Evolutionary conservation across 75 land plant genomes (phyloP), one percentile per base, ranked within the genome.

Genomic region (Sequoia sempervirens): DNA sequence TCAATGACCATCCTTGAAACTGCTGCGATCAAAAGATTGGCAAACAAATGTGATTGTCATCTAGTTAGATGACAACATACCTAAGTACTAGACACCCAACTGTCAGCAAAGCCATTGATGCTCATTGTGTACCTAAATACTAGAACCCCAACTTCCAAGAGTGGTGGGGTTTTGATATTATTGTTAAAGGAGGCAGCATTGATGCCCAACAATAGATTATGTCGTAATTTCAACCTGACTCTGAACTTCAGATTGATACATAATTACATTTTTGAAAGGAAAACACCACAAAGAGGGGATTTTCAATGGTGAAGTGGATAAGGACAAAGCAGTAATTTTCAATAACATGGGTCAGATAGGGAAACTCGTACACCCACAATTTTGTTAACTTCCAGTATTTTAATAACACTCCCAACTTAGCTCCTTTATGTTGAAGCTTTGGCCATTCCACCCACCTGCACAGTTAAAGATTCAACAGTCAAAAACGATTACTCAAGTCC

Each of bases 371-470:
- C 0, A 2, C 36, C 13, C 32, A 30, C 26, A 70, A 3, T 70
- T 68, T 32, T 13, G 32, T 70, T 30, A 12, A 28, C 26, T 70
- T 37, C 32, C 32, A 15, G 32, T 14, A 2, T 15, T 32, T 28
- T 70, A 32, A 13, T 30, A 30, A 30, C 32, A 12, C 66, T 70
- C 73, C 64, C 30, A 20, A 52, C 45, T 30, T 45, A n/a, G 64
- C 64, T 81, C 8, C 82, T 20, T 81, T 64, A 81, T 4, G 61
- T 54, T 81, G 61, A 36, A 18, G 64, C 61, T 13, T 45, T 81
- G 15, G 82, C 46, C 61, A 54, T 54, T 54, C 61, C 82, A 4
- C 47, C 82, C 5, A 81, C 41, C 82, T 81, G 54, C 82, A 81
- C 15, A 14, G 41, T 81, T 81, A 52, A 81, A 53, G 54, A 54